Evolutionary conservation across 495 filamentous ascomycete genomes (phyloP), one percentile per base, ranked within the genome.

Genomic region (Parathielavia hyrcaniae): DNA sequence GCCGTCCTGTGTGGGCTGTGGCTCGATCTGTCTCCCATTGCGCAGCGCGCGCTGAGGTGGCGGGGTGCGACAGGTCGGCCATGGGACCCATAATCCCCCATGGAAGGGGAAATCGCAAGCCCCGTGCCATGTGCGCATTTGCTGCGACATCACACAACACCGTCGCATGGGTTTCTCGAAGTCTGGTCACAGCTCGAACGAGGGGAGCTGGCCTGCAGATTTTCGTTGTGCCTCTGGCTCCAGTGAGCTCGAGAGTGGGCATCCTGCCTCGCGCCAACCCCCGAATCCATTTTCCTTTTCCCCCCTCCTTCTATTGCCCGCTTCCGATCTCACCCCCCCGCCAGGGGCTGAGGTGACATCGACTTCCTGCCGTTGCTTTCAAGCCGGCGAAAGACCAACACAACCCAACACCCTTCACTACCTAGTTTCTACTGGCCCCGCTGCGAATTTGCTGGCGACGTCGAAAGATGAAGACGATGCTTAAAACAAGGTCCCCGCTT

Each of bases 401-500:
- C n/a, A 52, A 38, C 45, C 22, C 52, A 35, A 61, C 64, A 60
- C 59, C 59, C 57, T 51, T 43, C 32, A 43, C 32, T 52, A 26
- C 16, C 40, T 51, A 22, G 39, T 53, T 39, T 10, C 3, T 48
- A 51, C 44, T 46, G 4, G 7, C 51, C 52, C 44, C 47, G 13
- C 58, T 59, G 59, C 53, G 34, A 47, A 30, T 22, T 63, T 61
- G 43, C 58, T 47, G 35, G 54, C 62, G 30, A 59, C 58, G 36
- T 45, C 39, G 23, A 59, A 61, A 59, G 55, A 73, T 73, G 69
- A 70, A 67, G 62, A 71, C 68, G 61, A 73, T 75, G 67, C 63
- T 73, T 47, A 82, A 73, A 64, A 75, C 83, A 72, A 79, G 76
- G 82, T 85, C 75, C 66, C 75, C 70, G 57, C 59, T 65, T 67